phyloP scores from a whole-genome alignment of 2,329 filamentous ascomycete species.

The Diaporthe nobilis region DNA sequence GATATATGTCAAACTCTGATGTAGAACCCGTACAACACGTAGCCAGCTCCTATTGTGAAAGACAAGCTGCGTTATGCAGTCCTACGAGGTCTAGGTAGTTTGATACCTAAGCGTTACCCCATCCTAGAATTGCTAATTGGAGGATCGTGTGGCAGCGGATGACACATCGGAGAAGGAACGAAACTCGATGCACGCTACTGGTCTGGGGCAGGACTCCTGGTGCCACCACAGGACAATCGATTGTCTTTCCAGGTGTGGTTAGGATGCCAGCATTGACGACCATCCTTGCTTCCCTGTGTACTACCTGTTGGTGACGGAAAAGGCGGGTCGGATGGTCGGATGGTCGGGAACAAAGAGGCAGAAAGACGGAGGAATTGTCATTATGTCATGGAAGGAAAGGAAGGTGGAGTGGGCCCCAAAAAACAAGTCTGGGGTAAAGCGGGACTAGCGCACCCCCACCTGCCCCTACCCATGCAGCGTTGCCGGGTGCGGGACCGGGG shows the following conservation, averaged over 20 bases:
- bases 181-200: background rate
- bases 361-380: background rate
- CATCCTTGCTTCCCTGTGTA: background rate
- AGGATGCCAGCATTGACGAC: background rate
- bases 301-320: background rate
- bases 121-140: background rate
- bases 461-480: conserved; percentile 6
- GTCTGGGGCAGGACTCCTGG: background rate
- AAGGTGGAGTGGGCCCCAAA: background rate
- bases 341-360: background rate
- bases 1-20: background rate
- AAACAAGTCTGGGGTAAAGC: conserved; percentile 16
- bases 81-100: background rate
- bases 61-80: background rate
- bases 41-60: background rate
- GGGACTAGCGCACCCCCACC: conserved; percentile 13
- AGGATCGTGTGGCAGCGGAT: too few relatives aligned
- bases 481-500: background rate
- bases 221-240: background rate
- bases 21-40: background rate
- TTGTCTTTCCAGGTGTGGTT: background rate
- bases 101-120: background rate
- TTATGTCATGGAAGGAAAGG: conserved; percentile 12
- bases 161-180: background rate
- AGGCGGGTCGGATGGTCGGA: conserved; percentile 19